These are phyloP conservation scores for Pseudogymnoascus sp. DNA, from an alignment of 2,329 filamentous ascomycete species.

Conservation along the genomic window DNA sequence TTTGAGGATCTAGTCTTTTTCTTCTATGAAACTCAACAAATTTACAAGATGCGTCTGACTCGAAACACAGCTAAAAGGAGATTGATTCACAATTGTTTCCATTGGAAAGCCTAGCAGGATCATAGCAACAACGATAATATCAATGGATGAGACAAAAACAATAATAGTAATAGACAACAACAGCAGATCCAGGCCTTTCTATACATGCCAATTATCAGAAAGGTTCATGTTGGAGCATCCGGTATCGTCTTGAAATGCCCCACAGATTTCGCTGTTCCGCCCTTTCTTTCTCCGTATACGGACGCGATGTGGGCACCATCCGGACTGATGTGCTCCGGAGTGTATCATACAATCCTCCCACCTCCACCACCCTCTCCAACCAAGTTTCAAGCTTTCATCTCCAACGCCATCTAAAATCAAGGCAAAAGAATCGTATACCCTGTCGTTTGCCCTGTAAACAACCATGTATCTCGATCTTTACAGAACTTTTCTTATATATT, in stretches of 20 bases:
- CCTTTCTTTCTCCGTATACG: neutral
- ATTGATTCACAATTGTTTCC: neutral
- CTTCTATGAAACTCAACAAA: neutral
- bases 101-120: neutral
- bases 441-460: neutral
- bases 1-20: neutral
- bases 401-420: neutral
- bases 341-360: neutral
- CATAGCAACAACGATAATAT: neutral
- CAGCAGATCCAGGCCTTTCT: neutral
- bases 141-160: neutral
- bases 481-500: neutral
- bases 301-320: neutral
- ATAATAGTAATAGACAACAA: neutral
- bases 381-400: neutral
- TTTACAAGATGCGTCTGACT: neutral
- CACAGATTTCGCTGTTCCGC: neutral
- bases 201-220: neutral
- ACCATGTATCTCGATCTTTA: neutral
- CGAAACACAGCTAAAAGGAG: neutral
- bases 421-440: neutral
- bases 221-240: neutral
- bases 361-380: neutral
- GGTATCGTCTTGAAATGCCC: neutral
- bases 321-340: neutral